phyloP scores from a whole-genome alignment of 1,284 basidiomycete genomes.

The Heterobasidion irregulare region DNA sequence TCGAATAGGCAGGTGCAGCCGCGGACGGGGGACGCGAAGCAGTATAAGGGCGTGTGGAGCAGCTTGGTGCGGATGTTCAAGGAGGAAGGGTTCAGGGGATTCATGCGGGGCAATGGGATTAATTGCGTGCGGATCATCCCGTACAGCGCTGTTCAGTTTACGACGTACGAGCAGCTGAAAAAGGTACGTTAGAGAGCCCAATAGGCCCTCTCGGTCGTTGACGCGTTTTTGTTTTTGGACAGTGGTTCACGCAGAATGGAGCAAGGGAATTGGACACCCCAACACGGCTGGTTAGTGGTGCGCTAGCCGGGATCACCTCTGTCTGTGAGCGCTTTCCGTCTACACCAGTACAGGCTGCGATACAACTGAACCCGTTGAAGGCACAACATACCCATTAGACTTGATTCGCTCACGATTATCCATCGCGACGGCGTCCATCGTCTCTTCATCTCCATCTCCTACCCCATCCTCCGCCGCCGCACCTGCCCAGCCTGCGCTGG shows the following conservation, averaged over 20 bases:
- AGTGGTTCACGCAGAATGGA: slow-evolving; percentile 67
- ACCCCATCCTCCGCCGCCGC: slow-evolving; percentile 14
- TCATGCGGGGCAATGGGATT: slow-evolving; percentile 89
- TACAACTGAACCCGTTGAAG: slow-evolving; percentile 24
- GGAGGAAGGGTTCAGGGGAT: slow-evolving; percentile 88
- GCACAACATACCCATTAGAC: slow-evolving; percentile 89
- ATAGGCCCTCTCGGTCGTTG: neutral
- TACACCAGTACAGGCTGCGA: neutral
- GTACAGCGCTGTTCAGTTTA: slow-evolving; percentile 88
- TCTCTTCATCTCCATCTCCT: slow-evolving; percentile 17
- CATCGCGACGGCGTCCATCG: slow-evolving; percentile 80
- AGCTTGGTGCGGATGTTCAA: slow-evolving; percentile 83
- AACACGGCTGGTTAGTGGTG: slow-evolving; percentile 76
- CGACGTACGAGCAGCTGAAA: slow-evolving; percentile 86
- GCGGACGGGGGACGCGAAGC: slow-evolving; percentile 37
- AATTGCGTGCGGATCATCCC: slow-evolving; percentile 88
- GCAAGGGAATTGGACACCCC: slow-evolving; percentile 75
- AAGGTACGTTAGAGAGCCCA: slow-evolving; percentile 38
- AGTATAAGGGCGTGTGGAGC: slow-evolving; percentile 80
- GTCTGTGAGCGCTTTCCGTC: slow-evolving; percentile 47
- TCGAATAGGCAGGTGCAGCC: slow-evolving; percentile 71
- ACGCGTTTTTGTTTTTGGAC: slow-evolving; percentile 9
- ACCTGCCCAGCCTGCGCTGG: slow-evolving; percentile 24
- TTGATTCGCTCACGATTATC: slow-evolving; percentile 89
- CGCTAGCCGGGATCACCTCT: slow-evolving; percentile 85